Percentiles rank a stretch among this genome's conserved stretches.
These are phyloP conservation scores for Phaeophleospora eucalypticola DNA, from an alignment of 2,329 filamentous ascomycete species.

Conservation along the genomic window DNA sequence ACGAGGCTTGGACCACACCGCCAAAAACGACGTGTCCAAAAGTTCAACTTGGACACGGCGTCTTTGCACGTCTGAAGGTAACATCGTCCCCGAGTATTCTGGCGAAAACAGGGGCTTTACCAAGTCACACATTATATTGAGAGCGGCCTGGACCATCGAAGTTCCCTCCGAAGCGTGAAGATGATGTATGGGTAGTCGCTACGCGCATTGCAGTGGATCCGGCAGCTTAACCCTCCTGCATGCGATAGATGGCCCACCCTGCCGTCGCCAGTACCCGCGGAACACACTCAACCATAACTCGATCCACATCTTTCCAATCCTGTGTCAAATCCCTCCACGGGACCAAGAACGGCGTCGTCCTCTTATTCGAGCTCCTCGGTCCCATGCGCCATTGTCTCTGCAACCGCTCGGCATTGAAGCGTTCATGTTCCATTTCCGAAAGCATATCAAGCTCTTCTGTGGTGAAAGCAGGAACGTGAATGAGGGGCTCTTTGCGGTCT, in stretches of 20 bases:
- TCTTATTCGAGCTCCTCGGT: constrained; percentile 29
- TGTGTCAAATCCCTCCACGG: constrained; percentile 34
- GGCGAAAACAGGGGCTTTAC: no score
- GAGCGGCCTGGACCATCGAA: no score
- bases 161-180: background rate
- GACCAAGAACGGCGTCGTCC: constrained; percentile 33
- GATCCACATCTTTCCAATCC: constrained; percentile 35
- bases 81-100: no score
- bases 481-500: constrained; percentile 26
- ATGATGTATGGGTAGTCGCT: background rate
- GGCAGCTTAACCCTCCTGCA: constrained; percentile 19
- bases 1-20: no score
- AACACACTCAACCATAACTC: constrained; percentile 36
- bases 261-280: constrained; percentile 28
- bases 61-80: no score
- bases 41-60: no score
- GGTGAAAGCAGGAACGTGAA: constrained; percentile 30
- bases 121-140: no score
- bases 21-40: no score
- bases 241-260: constrained; percentile 34
- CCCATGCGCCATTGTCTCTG: constrained; percentile 35
- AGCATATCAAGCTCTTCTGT: constrained; percentile 31
- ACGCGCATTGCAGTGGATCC: background rate
- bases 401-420: constrained; percentile 34
- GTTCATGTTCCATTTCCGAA: constrained; percentile 35